phyloP scores from a whole-genome alignment of 495 filamentous ascomycete genomes.

The Trichoderma asperelloides region DNA sequence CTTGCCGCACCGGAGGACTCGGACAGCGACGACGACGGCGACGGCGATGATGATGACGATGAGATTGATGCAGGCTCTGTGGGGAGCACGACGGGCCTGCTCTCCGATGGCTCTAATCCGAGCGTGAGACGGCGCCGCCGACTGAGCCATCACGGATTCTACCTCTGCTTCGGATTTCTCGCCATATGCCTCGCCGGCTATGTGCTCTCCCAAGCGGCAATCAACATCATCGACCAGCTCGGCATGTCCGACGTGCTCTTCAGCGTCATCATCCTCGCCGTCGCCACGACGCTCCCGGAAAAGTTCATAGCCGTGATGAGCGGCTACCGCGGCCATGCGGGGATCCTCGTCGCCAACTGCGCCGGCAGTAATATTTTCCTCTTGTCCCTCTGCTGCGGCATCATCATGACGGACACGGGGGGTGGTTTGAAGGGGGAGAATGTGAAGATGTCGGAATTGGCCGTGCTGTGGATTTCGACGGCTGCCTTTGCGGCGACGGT shows the following conservation, averaged over 20 bases:
- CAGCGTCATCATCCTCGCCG: conserved; percentile 44
- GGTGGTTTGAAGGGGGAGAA: not conserved
- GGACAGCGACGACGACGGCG: not conserved
- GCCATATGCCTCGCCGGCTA: conserved; percentile 41
- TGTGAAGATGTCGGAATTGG: not conserved
- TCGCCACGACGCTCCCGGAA: conserved; percentile 50
- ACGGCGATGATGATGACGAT: not conserved
- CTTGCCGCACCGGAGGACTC: not conserved
- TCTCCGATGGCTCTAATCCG: not conserved
- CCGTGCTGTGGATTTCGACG: not conserved
- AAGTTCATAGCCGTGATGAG: conserved; percentile 44
- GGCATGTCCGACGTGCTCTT: conserved; percentile 38
- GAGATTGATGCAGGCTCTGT: not conserved
- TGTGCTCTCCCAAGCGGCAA: conserved; percentile 35
- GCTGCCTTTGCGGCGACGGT: not conserved
- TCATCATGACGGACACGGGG: conserved; percentile 13
- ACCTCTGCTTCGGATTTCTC: conserved; percentile 39
- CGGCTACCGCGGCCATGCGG: conserved; percentile 34
- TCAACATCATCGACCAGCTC: conserved; percentile 28
- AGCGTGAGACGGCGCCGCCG: not conserved
- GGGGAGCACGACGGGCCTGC: not conserved
- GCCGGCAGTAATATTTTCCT: conserved; percentile 50
- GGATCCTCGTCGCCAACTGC: conserved; percentile 45
- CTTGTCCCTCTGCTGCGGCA: conserved; percentile 41
- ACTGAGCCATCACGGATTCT: conserved; percentile 24